Evolutionary conservation across 805 yeast genomes (phyloP), one percentile per base, ranked within the genome.

Genomic region (Kluyveromyces dobzhanskii): DNA sequence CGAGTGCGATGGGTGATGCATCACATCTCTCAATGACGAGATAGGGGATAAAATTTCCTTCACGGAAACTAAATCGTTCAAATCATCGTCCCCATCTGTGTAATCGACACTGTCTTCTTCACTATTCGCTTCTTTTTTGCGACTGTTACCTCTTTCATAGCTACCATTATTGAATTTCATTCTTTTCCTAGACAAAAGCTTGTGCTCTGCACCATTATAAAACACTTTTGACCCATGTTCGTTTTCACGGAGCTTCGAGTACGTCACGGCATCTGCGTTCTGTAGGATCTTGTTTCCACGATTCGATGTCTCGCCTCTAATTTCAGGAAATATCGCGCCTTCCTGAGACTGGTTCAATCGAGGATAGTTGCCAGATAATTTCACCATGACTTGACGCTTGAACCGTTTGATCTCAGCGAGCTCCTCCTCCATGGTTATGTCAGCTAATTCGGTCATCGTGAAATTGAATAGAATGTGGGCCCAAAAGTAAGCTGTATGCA

Each of bases 11-110:
- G 80, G 80, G 51, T 85, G 88, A 3, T 70, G 68, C 1, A 82
- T 74, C 2, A 90, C 62, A 49, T 92, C 96, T 2, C 84, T 69
- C 0, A 96, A 92, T 41, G 84, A 83, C 7, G 76, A 68, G 11
- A 92, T 75, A 0, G 97, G 96, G 4, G 80, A 75, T 43, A 92
- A 63, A 14, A 87, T 66, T 32, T 78, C 65, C 21, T 71, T 73
- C 2, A 80, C 56, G 48, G 77, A 71, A 1, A 79, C 67, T 3
- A 70, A 65, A 6, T 59, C 56, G 47, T 78, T 69, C 12, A 77
- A 64, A 40, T 69, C 69, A 19, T 62, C 64, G 4, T 64, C 70
- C 7, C 30, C 30, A 8, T 51, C 59, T n/a, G 56, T 60, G 10
- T 46, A 17, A 12, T 11, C 24, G 4, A 5, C n/a, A 46, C 49